Evolutionary conservation across 2,329 filamentous ascomycete genomes (phyloP).

Genomic region (Elsinoe perseae): DNA sequence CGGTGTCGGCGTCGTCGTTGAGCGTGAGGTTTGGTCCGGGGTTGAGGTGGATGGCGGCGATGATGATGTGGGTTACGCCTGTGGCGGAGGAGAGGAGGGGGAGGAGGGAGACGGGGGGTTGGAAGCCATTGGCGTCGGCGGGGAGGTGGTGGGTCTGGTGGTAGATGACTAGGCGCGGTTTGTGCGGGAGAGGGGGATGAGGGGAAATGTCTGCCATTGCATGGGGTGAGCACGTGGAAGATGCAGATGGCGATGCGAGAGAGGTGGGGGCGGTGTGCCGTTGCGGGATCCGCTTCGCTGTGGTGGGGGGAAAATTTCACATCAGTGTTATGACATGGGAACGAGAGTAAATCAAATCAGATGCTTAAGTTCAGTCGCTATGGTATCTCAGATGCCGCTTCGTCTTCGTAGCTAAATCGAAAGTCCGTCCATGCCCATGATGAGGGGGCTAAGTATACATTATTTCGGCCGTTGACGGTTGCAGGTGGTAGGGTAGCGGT

Average conservation of each 20-base stretch:
- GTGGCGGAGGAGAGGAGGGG: constrained; percentile 53
- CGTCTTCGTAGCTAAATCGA: not conserved
- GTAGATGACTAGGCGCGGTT: constrained; percentile 48
- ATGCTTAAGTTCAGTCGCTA: not conserved
- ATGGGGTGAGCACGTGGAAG: not conserved
- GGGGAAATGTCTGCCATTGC: constrained; percentile 2
- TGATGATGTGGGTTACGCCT: constrained; percentile 70
- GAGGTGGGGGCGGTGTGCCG: not conserved
- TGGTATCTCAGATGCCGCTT: constrained; percentile 7
- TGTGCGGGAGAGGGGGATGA: constrained; percentile 26
- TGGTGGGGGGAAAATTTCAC: not conserved
- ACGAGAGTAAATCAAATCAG: not conserved
- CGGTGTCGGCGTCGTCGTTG: constrained; percentile 68
- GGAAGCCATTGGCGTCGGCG: constrained; percentile 32
- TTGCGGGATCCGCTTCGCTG: not conserved
- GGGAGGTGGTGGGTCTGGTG: constrained; percentile 57
- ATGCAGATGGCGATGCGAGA: not conserved
- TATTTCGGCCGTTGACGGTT: constrained; percentile 4
- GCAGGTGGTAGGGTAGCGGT: not conserved
- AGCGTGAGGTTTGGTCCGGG: constrained; percentile 58
- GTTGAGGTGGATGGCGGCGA: constrained; percentile 82
- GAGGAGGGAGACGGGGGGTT: constrained; percentile 52
- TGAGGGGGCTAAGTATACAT: constrained; percentile 6
- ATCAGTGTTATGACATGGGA: not conserved
- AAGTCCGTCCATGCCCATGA: not conserved